These are phyloP conservation scores for Amanita pallidorosea DNA, from an alignment of 768 basidiomycete genomes.

Conservation along the genomic window DNA sequence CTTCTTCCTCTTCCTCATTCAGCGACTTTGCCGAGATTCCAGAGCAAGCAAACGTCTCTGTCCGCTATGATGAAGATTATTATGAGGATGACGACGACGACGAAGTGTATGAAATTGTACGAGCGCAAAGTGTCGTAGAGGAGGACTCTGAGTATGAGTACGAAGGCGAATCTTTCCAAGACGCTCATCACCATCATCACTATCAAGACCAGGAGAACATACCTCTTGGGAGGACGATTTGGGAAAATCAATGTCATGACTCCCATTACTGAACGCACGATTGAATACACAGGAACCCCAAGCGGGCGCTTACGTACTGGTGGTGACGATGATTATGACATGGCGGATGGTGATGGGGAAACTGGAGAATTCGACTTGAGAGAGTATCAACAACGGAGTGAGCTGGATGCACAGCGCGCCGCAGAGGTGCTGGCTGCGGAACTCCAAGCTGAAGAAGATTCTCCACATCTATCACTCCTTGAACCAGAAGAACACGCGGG, in stretches of 20 bases:
- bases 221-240: conserved; percentile 66
- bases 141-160: conserved; percentile 19
- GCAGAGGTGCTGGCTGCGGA: conserved; percentile 46
- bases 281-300: conserved; percentile 58
- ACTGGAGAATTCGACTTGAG: conserved; percentile 10
- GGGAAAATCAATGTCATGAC: conserved; percentile 91
- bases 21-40: conserved; percentile 7
- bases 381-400: conserved; percentile 21
- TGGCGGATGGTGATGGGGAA: conserved; percentile 16
- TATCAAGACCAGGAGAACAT: conserved; percentile 15
- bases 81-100: conserved; percentile 17
- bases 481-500: conserved; percentile 47
- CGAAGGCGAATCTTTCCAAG: conserved; percentile 28
- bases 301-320: conserved; percentile 18
- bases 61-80: conserved; percentile 20
- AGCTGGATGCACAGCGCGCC: conserved; percentile 37
- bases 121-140: background rate
- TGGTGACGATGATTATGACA: conserved; percentile 13
- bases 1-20: conserved; percentile 5
- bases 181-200: conserved; percentile 5
- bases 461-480: background rate
- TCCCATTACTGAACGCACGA: conserved; percentile 91
- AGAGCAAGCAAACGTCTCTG: conserved; percentile 8
- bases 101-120: conserved; percentile 6
- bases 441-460: conserved; percentile 24